These are phyloP conservation scores for Hippophae tibetana DNA, from an alignment of 306 rosid genomes.

Conservation along the genomic window DNA sequence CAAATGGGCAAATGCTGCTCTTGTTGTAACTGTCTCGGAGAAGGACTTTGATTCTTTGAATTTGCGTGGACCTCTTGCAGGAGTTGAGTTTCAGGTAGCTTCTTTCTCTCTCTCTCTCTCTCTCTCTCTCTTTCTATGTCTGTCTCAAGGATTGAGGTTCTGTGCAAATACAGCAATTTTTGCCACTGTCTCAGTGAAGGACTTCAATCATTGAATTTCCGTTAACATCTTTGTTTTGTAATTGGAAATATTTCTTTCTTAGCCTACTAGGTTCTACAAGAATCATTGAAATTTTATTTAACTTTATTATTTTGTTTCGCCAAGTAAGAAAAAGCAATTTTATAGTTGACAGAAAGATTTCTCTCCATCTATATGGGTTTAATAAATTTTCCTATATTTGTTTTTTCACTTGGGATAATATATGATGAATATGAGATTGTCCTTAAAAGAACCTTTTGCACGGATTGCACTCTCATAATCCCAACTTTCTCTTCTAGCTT, in stretches of 20 bases:
- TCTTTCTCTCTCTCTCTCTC: slow-evolving; percentile 3
- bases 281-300: not conserved
- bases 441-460: not conserved
- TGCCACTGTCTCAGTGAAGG: too few relatives aligned
- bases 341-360: not conserved
- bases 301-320: too few relatives aligned
- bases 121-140: not conserved
- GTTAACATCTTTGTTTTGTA: too few relatives aligned
- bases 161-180: too few relatives aligned
- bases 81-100: slow-evolving; percentile 81
- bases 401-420: not conserved
- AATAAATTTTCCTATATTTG: not conserved
- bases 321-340: too few relatives aligned
- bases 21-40: slow-evolving; percentile 68
- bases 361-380: not conserved
- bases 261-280: not conserved
- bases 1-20: slow-evolving; percentile 98
- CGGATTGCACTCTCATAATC: not conserved
- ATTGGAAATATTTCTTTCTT: too few relatives aligned
- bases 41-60: slow-evolving; percentile 66
- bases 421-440: not conserved
- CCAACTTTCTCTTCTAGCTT: not conserved
- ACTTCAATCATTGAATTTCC: too few relatives aligned
- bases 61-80: slow-evolving; percentile 73
- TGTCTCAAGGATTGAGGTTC: not conserved